phyloP scores from a whole-genome alignment of 768 basidiomycete genomes.

The Boletus tomentosulus region DNA sequence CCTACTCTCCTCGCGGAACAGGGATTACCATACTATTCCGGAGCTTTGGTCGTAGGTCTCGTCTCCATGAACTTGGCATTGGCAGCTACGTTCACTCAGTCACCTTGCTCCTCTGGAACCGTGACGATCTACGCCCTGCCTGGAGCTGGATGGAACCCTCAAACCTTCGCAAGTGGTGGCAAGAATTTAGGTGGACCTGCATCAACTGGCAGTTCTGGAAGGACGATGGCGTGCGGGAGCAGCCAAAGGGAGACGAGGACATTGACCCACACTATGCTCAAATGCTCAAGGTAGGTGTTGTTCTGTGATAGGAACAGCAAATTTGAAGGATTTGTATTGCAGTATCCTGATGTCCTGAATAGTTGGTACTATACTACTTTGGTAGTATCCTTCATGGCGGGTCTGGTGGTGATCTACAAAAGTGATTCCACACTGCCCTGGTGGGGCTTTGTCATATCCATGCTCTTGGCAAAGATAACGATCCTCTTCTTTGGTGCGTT shows the following conservation, averaged over 20 bases:
- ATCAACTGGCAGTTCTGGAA: conserved; percentile 40
- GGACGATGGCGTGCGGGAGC: conserved; percentile 11
- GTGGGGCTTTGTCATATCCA: conserved; percentile 53
- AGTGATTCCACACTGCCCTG: conserved; percentile 53
- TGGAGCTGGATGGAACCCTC: conserved; percentile 45
- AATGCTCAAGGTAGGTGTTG: conserved; percentile 38
- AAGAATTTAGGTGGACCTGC: conserved; percentile 19
- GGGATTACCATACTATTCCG: conserved; percentile 32
- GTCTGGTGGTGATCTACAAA: conserved; percentile 52
- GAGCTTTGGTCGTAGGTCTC: conserved; percentile 22
- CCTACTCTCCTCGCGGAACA: conserved; percentile 42
- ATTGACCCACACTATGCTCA: conserved; percentile 54
- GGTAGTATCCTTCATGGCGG: conserved; percentile 40
- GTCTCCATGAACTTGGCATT: conserved; percentile 22
- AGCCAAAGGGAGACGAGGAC: conserved; percentile 36
- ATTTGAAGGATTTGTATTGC: background rate
- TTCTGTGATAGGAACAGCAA: conserved; percentile 14
- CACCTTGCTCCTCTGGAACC: conserved; percentile 51
- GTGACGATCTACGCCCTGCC: conserved; percentile 41
- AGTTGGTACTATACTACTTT: conserved; percentile 32
- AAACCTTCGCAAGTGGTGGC: conserved; percentile 22
- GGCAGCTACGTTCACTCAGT: conserved; percentile 51
- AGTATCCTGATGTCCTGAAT: conserved; percentile 34
- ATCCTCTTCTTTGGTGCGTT: conserved; percentile 53
- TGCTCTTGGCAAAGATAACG: conserved; percentile 47